phyloP scores from a whole-genome alignment of 805 yeast species.

The Candida caryicola region DNA sequence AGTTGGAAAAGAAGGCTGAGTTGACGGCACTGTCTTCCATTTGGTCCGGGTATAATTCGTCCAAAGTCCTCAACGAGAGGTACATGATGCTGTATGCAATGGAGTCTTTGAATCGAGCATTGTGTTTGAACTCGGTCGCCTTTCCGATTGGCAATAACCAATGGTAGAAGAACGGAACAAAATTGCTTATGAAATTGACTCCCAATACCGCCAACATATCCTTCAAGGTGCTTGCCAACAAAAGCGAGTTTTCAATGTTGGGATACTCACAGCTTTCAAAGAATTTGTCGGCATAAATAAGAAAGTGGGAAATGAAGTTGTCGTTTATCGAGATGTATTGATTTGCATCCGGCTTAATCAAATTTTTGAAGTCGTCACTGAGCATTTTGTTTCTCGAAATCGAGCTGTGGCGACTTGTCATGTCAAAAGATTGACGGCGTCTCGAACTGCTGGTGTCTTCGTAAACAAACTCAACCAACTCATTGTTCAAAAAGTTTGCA shows the following conservation, averaged over 20 bases:
- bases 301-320: constrained; percentile 39
- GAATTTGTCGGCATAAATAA: constrained; percentile 35
- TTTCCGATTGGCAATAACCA: constrained; percentile 34
- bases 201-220: constrained; percentile 36
- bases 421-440: not conserved
- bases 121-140: constrained; percentile 8
- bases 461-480: constrained; percentile 14
- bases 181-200: constrained; percentile 45
- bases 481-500: constrained; percentile 32
- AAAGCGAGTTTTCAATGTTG: constrained; percentile 21
- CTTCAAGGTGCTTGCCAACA: constrained; percentile 22
- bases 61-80: constrained; percentile 24
- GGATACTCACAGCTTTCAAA: constrained; percentile 22
- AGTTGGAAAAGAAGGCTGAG: constrained; percentile 18
- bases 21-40: constrained; percentile 19
- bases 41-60: constrained; percentile 24
- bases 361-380: constrained; percentile 14
- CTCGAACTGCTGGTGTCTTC: constrained; percentile 4
- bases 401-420: not conserved
- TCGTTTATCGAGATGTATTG: constrained; percentile 41
- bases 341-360: constrained; percentile 39
- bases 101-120: constrained; percentile 27
- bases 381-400: constrained; percentile 1
- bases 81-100: constrained; percentile 30
- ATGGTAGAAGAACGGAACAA: constrained; percentile 43